Percentiles rank a stretch among this genome's conserved stretches.
phyloP scores from a whole-genome alignment of 2,329 filamentous ascomycete species.

The Didymella keratinophila region DNA sequence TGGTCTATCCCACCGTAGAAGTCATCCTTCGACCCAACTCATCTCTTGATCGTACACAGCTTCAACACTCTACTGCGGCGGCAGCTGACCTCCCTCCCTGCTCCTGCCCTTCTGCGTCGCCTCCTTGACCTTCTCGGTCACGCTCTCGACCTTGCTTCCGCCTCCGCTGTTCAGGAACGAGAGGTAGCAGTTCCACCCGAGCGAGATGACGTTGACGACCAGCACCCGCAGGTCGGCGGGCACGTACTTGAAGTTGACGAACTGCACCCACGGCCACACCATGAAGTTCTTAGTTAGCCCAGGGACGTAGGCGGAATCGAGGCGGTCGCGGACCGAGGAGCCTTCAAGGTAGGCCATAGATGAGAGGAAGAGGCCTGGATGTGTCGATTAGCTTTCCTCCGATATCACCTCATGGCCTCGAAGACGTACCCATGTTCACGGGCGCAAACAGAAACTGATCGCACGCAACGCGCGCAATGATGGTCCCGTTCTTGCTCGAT shows the following conservation, averaged over 20 bases:
- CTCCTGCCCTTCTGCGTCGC: constrained; percentile 12
- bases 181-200: constrained; percentile 55
- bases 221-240: constrained; percentile 84
- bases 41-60: no score
- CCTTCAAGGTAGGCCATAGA: constrained; percentile 88
- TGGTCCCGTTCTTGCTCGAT: constrained; percentile 71
- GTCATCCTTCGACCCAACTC: neutral
- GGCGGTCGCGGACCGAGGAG: constrained; percentile 68
- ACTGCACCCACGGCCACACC: constrained; percentile 86
- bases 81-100: constrained; percentile 38
- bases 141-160: constrained; percentile 20
- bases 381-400: neutral
- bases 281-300: constrained; percentile 85
- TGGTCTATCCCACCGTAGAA: neutral
- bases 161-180: constrained; percentile 49
- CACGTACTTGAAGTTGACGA: constrained; percentile 86
- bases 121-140: constrained; percentile 13
- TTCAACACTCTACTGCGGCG: constrained; percentile 30
- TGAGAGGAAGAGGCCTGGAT: constrained; percentile 70
- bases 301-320: constrained; percentile 72
- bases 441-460: constrained; percentile 88
- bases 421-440: constrained; percentile 68
- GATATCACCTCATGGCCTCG: neutral
- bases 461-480: constrained; percentile 74
- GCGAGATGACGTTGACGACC: constrained; percentile 78